These are phyloP conservation scores for Dentipellis fragilis DNA, from an alignment of 768 basidiomycete genomes.

Conservation along the genomic window DNA sequence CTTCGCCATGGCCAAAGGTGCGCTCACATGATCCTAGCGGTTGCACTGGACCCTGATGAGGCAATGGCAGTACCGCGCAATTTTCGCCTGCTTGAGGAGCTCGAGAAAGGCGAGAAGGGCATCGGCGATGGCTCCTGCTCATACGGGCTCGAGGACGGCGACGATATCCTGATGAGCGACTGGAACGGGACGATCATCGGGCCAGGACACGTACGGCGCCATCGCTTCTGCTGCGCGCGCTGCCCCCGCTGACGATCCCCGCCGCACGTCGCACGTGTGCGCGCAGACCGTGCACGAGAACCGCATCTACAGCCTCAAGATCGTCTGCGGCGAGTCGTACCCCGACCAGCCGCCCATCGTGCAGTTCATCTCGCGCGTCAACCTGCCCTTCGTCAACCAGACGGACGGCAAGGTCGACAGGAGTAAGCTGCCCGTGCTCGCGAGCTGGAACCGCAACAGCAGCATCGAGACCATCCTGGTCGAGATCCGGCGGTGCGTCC, in stretches of 20 bases:
- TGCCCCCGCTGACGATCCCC: background rate
- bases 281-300: constrained; percentile 93
- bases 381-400: constrained; percentile 84
- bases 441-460: constrained; percentile 62
- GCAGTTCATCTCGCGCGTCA: constrained; percentile 82
- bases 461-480: constrained; percentile 87
- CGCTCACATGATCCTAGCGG: constrained; percentile 1
- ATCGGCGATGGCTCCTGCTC: constrained; percentile 97
- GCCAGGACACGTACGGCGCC: constrained; percentile 77
- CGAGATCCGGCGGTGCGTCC: constrained; percentile 78
- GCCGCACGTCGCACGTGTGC: constrained; percentile 7
- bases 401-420: constrained; percentile 71
- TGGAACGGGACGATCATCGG: constrained; percentile 99
- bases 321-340: constrained; percentile 69
- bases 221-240: background rate
- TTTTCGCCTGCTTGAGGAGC: constrained; percentile 93
- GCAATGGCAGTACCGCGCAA: constrained; percentile 74
- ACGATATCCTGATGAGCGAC: constrained; percentile 94
- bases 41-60: constrained; percentile 1
- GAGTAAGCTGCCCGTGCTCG: constrained; percentile 58
- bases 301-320: constrained; percentile 92
- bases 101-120: constrained; percentile 99
- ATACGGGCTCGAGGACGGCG: constrained; percentile 89
- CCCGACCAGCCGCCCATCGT: constrained; percentile 73
- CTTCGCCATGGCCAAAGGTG: constrained; percentile 23